Evolutionary conservation across 129 eudicot species (phyloP).

Genomic region (Chrysanthemum makinoi): DNA sequence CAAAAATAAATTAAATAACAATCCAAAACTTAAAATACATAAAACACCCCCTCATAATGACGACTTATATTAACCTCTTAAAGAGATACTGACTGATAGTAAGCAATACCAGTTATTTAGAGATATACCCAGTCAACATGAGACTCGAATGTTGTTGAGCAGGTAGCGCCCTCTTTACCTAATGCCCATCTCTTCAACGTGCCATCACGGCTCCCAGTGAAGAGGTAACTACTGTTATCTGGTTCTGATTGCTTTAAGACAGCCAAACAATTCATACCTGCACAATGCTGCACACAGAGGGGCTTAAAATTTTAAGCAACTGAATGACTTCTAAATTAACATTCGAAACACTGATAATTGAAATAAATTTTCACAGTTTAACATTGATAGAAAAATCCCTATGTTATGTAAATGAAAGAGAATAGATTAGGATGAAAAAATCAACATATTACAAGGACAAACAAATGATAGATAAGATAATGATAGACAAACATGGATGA

Average conservation of each 20-base stretch:
- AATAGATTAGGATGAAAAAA: slow-evolving; percentile 10
- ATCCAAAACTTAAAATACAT: background rate
- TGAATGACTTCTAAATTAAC: background rate
- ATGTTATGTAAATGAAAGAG: slow-evolving; percentile 20
- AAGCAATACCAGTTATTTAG: slow-evolving; percentile 1
- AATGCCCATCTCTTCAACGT: slow-evolving; percentile 89
- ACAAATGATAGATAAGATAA: background rate
- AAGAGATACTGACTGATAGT: slow-evolving; percentile 8
- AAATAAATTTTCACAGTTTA: slow-evolving; percentile 4
- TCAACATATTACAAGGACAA: background rate
- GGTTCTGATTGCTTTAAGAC: slow-evolving; percentile 57
- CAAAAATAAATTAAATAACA: background rate
- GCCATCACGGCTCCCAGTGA: slow-evolving; percentile 97
- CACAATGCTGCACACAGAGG: slow-evolving; percentile 66
- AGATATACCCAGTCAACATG: slow-evolving; percentile 91
- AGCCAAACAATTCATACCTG: slow-evolving; percentile 88
- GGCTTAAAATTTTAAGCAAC: background rate
- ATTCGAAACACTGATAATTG: slow-evolving; percentile 5
- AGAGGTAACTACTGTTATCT: slow-evolving; percentile 48
- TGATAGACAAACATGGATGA: no score
- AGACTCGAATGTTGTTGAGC: slow-evolving; percentile 93
- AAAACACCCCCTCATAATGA: background rate
- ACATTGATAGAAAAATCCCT: background rate
- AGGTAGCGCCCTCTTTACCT: slow-evolving; percentile 65
- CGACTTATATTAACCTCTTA: background rate